phyloP scores from a whole-genome alignment of 257 asterid species.

The Sherardia arvensis region DNA sequence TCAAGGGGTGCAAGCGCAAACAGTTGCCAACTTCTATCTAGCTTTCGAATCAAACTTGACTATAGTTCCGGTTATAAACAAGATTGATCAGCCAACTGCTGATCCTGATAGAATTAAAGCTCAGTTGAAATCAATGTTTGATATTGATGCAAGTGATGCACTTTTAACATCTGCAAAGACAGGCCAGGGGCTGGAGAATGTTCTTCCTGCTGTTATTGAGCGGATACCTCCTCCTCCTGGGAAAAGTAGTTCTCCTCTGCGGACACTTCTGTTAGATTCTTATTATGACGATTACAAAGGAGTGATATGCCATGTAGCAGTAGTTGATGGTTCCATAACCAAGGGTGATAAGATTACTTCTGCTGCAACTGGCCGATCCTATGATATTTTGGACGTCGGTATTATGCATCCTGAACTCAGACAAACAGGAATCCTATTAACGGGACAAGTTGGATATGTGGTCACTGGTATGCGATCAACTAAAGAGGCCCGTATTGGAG shows the following conservation, averaged over 20 bases:
- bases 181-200: conserved; percentile 80
- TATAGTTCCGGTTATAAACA: conserved; percentile 80
- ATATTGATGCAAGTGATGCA: conserved; percentile 75
- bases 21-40: conserved; percentile 91
- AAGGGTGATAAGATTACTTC: conserved; percentile 89
- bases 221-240: conserved; percentile 94
- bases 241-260: conserved; percentile 38
- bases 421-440: conserved; percentile 73
- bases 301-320: conserved; percentile 94
- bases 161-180: conserved; percentile 91
- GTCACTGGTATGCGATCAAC: conserved; percentile 97
- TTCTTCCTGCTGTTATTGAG: conserved; percentile 97
- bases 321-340: conserved; percentile 81
- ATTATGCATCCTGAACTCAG: conserved; percentile 93
- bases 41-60: conserved; percentile 87
- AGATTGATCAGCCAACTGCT: conserved; percentile 97
- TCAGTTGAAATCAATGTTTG: conserved; percentile 88
- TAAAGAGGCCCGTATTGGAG: conserved; percentile 95
- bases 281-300: conserved; percentile 97
- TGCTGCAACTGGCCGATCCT: conserved; percentile 84
- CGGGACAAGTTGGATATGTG: conserved; percentile 94
- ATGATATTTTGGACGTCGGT: conserved; percentile 82
- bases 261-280: conserved; percentile 90
- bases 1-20: conserved; percentile 98
- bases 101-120: conserved; percentile 93